Percentiles rank a stretch among this genome's conserved stretches.
These are phyloP conservation scores for Heimioporus sp. DNA, from an alignment of 768 basidiomycete genomes.

Conservation along the genomic window DNA sequence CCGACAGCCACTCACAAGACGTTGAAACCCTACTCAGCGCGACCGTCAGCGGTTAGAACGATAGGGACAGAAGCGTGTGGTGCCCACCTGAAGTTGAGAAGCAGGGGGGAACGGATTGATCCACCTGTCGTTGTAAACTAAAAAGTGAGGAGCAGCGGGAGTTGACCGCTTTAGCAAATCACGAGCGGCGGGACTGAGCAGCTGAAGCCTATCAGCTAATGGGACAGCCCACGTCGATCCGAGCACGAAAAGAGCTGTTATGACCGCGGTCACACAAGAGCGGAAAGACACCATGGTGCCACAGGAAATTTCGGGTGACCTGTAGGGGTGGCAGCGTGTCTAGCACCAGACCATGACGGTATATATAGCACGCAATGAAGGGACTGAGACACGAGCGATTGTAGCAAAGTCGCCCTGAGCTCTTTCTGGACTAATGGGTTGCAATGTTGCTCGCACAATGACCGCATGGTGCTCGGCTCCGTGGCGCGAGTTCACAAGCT, in stretches of 20 bases:
- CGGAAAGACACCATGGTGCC: constrained; percentile 17
- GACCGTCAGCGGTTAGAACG: background rate
- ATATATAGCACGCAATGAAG: constrained; percentile 15
- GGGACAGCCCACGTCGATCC: constrained; percentile 15
- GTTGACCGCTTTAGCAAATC: constrained; percentile 15
- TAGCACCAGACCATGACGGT: background rate
- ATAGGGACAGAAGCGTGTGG: too few relatives aligned
- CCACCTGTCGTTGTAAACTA: constrained; percentile 41
- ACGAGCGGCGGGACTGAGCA: constrained; percentile 23
- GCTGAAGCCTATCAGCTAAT: constrained; percentile 18
- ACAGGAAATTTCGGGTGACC: background rate
- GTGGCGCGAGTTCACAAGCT: background rate
- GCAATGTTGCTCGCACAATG: too few relatives aligned
- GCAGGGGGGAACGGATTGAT: constrained; percentile 44
- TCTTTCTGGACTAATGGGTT: background rate
- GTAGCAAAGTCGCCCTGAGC: background rate
- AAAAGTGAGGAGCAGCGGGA: constrained; percentile 49
- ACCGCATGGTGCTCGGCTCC: background rate
- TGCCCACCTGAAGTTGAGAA: constrained; percentile 41
- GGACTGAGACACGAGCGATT: background rate
- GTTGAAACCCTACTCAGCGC: constrained; percentile 29
- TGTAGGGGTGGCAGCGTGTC: background rate
- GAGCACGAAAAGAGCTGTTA: constrained; percentile 10
- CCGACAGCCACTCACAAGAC: constrained; percentile 27
- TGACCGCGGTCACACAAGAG: background rate